phyloP scores from a whole-genome alignment of 306 rosid genomes.

The Sophora flavescens region DNA sequence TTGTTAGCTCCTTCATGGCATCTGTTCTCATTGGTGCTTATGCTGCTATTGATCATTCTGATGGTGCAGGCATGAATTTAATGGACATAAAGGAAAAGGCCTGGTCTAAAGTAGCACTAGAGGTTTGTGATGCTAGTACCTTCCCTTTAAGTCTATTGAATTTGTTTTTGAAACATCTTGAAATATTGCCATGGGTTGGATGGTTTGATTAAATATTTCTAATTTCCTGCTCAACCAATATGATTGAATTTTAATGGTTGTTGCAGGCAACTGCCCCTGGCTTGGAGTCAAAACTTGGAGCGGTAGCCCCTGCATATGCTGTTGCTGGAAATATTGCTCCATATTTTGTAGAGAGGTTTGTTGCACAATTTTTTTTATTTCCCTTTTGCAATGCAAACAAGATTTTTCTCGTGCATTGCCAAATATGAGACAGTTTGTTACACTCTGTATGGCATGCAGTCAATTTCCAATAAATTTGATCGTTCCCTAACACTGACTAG shows the following conservation, averaged over 20 bases:
- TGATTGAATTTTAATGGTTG: constrained; percentile 39
- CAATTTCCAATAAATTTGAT: constrained; percentile 27
- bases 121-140: constrained; percentile 58
- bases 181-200: neutral
- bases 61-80: constrained; percentile 95
- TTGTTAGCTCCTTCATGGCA: constrained; percentile 95
- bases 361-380: neutral
- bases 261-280: constrained; percentile 86
- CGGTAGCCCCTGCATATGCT: constrained; percentile 84
- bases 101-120: constrained; percentile 76
- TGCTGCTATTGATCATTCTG: constrained; percentile 90
- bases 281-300: constrained; percentile 88
- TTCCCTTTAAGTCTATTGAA: constrained; percentile 19
- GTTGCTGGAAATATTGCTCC: constrained; percentile 83
- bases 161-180: neutral
- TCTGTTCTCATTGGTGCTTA: constrained; percentile 78
- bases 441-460: constrained; percentile 3
- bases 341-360: constrained; percentile 83
- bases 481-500: constrained; percentile 5
- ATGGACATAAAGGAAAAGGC: constrained; percentile 80
- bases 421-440: constrained; percentile 1
- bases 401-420: neutral
- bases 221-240: constrained; percentile 15
- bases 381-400: constrained; percentile 30
- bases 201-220: neutral